phyloP scores from a whole-genome alignment of 2,329 filamentous ascomycete genomes.

The Ambrosiella beaveri region DNA sequence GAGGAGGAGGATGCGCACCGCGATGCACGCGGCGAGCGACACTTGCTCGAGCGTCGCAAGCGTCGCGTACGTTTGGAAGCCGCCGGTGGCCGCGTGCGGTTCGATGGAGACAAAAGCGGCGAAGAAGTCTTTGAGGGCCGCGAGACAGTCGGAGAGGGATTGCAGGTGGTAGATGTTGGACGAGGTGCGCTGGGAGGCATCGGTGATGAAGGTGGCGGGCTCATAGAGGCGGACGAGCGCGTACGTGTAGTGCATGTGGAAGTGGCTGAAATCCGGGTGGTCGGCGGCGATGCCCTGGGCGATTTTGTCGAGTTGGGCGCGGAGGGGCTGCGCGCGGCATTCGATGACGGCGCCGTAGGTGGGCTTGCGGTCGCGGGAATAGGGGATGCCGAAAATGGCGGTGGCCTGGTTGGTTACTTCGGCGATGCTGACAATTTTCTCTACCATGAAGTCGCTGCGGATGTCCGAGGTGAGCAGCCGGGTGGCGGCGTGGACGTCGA shows the following conservation, averaged over 20 bases:
- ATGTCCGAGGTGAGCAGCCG: conserved; percentile 7
- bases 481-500: conserved; percentile 10
- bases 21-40: conserved; percentile 10
- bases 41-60: conserved; percentile 12
- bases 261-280: conserved; percentile 13
- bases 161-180: conserved; percentile 18
- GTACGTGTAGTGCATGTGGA: conserved; percentile 21
- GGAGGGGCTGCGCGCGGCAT: conserved; percentile 7
- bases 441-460: conserved; percentile 11
- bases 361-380: conserved; percentile 11
- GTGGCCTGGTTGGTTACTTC: conserved; percentile 11
- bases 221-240: conserved; percentile 24
- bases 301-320: conserved; percentile 10
- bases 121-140: conserved; percentile 21
- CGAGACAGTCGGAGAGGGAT: conserved; percentile 22
- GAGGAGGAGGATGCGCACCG: conserved; percentile 13
- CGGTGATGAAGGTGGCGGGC: conserved; percentile 21
- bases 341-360: conserved; percentile 11
- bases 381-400: conserved; percentile 12
- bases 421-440: conserved; percentile 11
- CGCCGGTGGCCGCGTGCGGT: conserved; percentile 13
- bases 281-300: conserved; percentile 8
- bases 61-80: conserved; percentile 12
- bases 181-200: conserved; percentile 17
- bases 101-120: conserved; percentile 19